Evolutionary conservation across 2,329 filamentous ascomycete genomes (phyloP), one percentile per base, ranked within the genome.

Genomic region (Calonectria crousiana): DNA sequence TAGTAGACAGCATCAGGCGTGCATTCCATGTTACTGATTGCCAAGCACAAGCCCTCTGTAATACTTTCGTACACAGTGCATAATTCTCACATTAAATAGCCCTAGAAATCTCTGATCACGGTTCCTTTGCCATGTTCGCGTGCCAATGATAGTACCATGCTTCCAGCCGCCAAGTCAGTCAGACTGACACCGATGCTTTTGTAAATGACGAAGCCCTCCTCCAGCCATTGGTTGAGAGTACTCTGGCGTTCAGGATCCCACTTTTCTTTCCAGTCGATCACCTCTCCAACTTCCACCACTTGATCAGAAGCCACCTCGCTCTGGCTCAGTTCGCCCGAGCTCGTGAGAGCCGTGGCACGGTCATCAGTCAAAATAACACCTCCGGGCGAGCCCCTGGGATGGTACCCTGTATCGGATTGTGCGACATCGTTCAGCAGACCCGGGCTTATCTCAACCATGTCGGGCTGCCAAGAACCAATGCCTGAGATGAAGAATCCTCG

Each of bases 371-470:
- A 84, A 26, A 90, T 82, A 2, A 71, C 73, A 0, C 78, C 75
- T 4, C 70, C 38, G 0, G 26, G 4, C 0, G 26, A 38, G 2
- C 69, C 74, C 0, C 1, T 49, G 1, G 58, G 64, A 0, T 44
- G 74, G 10, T 74, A 73, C n/a, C 60, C 60, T 6, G 30, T 34
- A 32, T 47, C 28, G 14, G 69, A 28, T 2, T 16, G 41, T 16
- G 71, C 67, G 8, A 72, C 76, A 18, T 80, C 69, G 1, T 76
- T 76, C 9, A 94, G 84, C 23, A 94, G 87, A 23, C 91, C 90
- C 0, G 93, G 91, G 73, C 93, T 90, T 16, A 95, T 79, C 81
- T 95, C 93, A 20, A 90, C 84, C 92, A 94, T 94, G 77, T 92
- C 85, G 1, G 91, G 88, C 78, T 87, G 88, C 76, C 89, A 90